Percentiles rank a stretch among this genome's conserved stretches.
phyloP scores from a whole-genome alignment of 2,329 filamentous ascomycete species.

The Stagonosporopsis cucurbitacearum region DNA sequence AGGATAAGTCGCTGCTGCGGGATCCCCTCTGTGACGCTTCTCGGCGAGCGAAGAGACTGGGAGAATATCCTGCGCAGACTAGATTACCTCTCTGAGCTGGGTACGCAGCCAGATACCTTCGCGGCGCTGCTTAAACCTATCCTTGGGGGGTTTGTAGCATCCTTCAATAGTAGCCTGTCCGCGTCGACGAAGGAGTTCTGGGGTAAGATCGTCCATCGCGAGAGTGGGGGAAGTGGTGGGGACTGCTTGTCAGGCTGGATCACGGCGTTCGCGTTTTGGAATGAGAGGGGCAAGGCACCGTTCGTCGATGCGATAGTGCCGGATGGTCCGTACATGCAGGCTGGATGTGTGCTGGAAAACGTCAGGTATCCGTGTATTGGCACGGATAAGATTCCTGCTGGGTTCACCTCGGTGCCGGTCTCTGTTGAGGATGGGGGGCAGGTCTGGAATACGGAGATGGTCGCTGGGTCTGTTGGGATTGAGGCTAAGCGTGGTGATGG shows the following conservation, averaged over 20 bases:
- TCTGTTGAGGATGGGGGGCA: background rate
- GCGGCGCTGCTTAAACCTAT: background rate
- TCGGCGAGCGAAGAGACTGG: conserved; percentile 59
- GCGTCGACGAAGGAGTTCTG: background rate
- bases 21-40: conserved; percentile 60
- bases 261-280: conserved; percentile 24
- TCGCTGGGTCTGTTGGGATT: background rate
- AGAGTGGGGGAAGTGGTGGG: background rate
- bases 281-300: conserved; percentile 1
- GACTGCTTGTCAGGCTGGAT: conserved; percentile 20
- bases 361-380: background rate
- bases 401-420: background rate
- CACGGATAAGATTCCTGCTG: background rate
- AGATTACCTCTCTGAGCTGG: background rate
- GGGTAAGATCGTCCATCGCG: background rate
- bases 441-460: background rate
- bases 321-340: background rate
- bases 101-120: background rate
- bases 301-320: background rate
- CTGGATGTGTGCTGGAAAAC: background rate
- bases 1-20: conserved; percentile 49
- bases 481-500: background rate
- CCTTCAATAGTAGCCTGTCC: background rate
- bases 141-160: background rate
- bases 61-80: conserved; percentile 47